phyloP scores from a whole-genome alignment of 768 basidiomycete genomes.

The Lactifluus piperatus region DNA sequence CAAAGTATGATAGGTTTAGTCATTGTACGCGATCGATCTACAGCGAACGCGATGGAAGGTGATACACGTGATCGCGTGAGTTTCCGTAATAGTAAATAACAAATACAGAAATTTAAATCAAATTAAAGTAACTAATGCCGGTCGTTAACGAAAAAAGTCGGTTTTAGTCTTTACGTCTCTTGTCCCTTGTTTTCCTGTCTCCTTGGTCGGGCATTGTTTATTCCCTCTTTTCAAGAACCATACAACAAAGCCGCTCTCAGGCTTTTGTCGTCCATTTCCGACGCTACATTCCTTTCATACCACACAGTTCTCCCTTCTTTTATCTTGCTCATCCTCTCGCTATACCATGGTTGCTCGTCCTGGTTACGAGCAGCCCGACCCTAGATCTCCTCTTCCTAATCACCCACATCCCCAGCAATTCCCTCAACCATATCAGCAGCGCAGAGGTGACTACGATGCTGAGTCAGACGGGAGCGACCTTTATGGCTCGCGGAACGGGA shows the following conservation, averaged over 20 bases:
- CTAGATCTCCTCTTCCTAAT: conserved; percentile 28
- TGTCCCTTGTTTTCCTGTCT: neutral
- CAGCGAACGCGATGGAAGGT: too few relatives aligned
- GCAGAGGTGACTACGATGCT: conserved; percentile 21
- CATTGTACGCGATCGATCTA: too few relatives aligned
- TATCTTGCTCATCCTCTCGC: conserved; percentile 1
- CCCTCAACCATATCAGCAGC: conserved; percentile 10
- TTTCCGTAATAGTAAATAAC: neutral
- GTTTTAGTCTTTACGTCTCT: too few relatives aligned
- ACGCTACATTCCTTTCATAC: conserved; percentile 15
- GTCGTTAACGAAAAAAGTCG: neutral
- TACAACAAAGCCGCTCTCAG: neutral
- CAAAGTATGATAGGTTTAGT: conserved; percentile 17
- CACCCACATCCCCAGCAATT: conserved; percentile 22
- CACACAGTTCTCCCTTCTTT: conserved; percentile 1
- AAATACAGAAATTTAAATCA: neutral
- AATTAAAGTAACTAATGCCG: too few relatives aligned
- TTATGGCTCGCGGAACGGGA: conserved; percentile 19
- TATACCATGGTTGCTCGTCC: conserved; percentile 29
- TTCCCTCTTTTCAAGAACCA: neutral
- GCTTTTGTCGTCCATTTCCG: neutral
- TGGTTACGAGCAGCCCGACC: conserved; percentile 27
- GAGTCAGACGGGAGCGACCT: conserved; percentile 21
- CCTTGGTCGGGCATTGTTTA: too few relatives aligned
- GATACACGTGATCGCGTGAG: conserved; percentile 1